A percentile compares a stretch with the other conserved stretches of the same genome.
These are phyloP conservation scores for Trapa bicornis DNA, from an alignment of 345 rosid genomes.

Conservation along the genomic window DNA sequence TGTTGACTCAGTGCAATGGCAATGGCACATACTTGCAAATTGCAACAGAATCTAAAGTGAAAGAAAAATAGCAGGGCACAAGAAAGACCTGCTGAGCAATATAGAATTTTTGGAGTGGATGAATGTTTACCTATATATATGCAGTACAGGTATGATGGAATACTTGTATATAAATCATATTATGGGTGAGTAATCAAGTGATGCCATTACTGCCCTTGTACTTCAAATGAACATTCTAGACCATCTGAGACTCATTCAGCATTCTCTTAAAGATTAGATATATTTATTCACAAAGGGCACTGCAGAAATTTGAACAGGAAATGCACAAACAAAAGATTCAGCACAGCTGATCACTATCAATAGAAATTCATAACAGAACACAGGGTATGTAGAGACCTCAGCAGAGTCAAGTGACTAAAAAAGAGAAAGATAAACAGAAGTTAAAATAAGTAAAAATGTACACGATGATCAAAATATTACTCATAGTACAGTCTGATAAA, in stretches of 20 bases:
- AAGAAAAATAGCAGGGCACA: not conserved
- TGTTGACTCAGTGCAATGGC: not conserved
- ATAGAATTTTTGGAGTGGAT: not conserved
- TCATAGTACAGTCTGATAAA: not conserved
- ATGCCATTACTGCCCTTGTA: not conserved
- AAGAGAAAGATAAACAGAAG: too few species aligned
- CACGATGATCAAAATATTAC: not conserved
- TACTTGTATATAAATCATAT: not conserved
- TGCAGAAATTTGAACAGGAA: not conserved
- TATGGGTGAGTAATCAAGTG: not conserved
- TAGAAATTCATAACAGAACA: not conserved
- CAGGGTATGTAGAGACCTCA: not conserved
- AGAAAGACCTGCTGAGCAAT: not conserved
- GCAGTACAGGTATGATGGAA: not conserved
- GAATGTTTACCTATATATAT: not conserved
- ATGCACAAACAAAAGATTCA: not conserved
- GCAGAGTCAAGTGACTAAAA: not conserved
- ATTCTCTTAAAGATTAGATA: not conserved
- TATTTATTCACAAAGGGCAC: not conserved
- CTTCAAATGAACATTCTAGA: not conserved
- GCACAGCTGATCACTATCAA: not conserved
- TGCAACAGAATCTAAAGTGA: not conserved
- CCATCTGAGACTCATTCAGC: not conserved
- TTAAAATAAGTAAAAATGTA: not conserved
- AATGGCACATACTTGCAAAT: not conserved